Conservation (phyloP, 2,329 filamentous ascomycete species). For the Knufia petricola region DNA sequence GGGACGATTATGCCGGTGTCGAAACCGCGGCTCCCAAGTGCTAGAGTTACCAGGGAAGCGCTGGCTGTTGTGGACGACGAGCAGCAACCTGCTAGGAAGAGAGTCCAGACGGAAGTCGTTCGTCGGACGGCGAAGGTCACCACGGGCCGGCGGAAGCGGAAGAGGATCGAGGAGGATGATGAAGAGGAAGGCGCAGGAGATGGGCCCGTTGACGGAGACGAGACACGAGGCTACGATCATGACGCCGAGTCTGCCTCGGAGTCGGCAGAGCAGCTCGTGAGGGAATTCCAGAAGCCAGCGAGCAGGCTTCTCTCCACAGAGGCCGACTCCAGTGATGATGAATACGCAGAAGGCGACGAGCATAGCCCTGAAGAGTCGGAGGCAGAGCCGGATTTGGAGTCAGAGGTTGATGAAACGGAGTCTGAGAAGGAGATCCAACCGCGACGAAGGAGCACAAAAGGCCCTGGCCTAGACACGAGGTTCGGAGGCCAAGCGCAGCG, state of each 20-base stretch:
- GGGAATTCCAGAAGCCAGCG: neutral
- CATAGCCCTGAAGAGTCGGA: neutral
- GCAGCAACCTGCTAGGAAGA: neutral
- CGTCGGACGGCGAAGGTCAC: too few species aligned
- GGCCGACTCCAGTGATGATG: neutral
- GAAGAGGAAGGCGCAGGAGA: neutral
- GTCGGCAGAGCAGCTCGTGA: neutral
- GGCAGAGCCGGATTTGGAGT: neutral
- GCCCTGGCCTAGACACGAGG: neutral
- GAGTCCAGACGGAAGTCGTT: neutral
- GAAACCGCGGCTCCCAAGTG: constrained; percentile 4
- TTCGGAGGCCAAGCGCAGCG: constrained; percentile 4
- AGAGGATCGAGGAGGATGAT: neutral
- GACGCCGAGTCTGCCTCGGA: neutral
- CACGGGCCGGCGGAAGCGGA: neutral
- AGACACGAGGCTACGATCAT: neutral
- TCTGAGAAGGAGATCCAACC: neutral
- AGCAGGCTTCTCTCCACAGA: too few species aligned
- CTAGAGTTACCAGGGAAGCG: neutral
- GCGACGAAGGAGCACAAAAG: neutral
- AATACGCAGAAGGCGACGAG: neutral
- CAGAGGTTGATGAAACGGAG: neutral
- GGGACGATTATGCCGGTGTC: neutral
- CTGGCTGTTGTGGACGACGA: neutral
- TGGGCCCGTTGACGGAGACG: neutral